Evolutionary conservation across 176 grass and related monocot genomes (phyloP).

Genomic region (Musa schizocarpa): DNA sequence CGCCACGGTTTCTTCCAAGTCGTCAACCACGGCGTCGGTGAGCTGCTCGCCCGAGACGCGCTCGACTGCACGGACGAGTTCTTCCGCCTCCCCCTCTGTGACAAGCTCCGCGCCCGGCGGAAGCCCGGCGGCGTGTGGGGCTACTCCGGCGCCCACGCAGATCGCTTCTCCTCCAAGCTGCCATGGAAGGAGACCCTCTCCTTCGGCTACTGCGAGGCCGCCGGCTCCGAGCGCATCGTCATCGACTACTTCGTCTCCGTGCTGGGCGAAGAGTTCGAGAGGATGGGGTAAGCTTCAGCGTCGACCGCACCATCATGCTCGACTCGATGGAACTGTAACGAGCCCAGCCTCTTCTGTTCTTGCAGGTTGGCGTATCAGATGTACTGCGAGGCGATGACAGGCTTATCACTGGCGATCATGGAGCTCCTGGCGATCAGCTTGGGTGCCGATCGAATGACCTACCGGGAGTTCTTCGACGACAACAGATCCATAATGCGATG

Average conservation of each 20-base stretch:
- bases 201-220: conserved; percentile 18
- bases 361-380: conserved; percentile 49
- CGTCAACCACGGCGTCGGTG: conserved; percentile 45
- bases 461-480: conserved; percentile 62
- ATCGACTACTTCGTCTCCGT: conserved; percentile 46
- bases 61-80: conserved; percentile 34
- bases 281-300: conserved; percentile 40
- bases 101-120: conserved; percentile 34
- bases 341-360: too few species aligned
- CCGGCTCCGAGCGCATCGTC: conserved; percentile 9
- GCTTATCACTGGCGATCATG: conserved; percentile 43
- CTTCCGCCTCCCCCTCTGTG: conserved; percentile 43
- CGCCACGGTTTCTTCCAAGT: conserved; percentile 72
- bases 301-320: too few species aligned
- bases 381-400: conserved; percentile 56
- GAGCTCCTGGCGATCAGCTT: conserved; percentile 71
- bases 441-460: conserved; percentile 36
- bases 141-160: conserved; percentile 46
- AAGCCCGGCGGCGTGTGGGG: conserved; percentile 36
- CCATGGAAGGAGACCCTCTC: conserved; percentile 90
- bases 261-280: conserved; percentile 45
- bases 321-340: neutral
- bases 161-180: conserved; percentile 55
- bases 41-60: conserved; percentile 25
- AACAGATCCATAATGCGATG: conserved; percentile 59